These are phyloP conservation scores for Arachnomyces sp. DNA, from an alignment of 2,329 filamentous ascomycete species.

Conservation along the genomic window DNA sequence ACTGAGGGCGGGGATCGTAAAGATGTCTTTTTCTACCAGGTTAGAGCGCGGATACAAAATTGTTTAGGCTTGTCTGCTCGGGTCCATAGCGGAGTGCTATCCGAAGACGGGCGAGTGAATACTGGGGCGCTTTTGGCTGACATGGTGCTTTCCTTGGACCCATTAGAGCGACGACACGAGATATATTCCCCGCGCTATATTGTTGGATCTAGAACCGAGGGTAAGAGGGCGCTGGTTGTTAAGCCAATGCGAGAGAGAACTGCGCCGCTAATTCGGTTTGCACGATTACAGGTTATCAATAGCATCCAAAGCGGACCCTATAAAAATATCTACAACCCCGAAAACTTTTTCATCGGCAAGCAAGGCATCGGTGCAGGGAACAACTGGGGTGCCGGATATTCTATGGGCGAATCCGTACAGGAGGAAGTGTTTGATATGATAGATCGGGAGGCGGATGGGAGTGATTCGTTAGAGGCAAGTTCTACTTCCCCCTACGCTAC, in stretches of 20 bases:
- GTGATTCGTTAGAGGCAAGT: constrained; percentile 79
- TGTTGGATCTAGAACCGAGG: constrained; percentile 89
- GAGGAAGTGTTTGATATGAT: constrained; percentile 99
- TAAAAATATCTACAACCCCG: constrained; percentile 98
- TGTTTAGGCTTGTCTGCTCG: not conserved
- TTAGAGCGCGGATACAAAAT: constrained; percentile 14
- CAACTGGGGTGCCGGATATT: constrained; percentile 96
- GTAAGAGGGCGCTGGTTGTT: too few species aligned
- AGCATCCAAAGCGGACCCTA: constrained; percentile 88
- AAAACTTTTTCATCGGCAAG: constrained; percentile 97
- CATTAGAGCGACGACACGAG: constrained; percentile 85
- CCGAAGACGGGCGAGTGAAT: not conserved
- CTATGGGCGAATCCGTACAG: constrained; percentile 80
- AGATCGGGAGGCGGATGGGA: constrained; percentile 94
- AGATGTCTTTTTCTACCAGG: constrained; percentile 96
- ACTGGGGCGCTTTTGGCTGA: not conserved
- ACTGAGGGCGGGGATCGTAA: constrained; percentile 96
- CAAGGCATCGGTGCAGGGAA: constrained; percentile 90
- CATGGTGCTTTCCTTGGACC: not conserved
- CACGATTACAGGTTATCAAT: constrained; percentile 60
- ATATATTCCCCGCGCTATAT: constrained; percentile 92
- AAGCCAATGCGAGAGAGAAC: too few species aligned
- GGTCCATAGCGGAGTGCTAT: constrained; percentile 5
- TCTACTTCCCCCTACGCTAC: not conserved
- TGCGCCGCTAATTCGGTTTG: not conserved